phyloP scores from a whole-genome alignment of 2,329 filamentous ascomycete genomes.

The Colletotrichum navitas region DNA sequence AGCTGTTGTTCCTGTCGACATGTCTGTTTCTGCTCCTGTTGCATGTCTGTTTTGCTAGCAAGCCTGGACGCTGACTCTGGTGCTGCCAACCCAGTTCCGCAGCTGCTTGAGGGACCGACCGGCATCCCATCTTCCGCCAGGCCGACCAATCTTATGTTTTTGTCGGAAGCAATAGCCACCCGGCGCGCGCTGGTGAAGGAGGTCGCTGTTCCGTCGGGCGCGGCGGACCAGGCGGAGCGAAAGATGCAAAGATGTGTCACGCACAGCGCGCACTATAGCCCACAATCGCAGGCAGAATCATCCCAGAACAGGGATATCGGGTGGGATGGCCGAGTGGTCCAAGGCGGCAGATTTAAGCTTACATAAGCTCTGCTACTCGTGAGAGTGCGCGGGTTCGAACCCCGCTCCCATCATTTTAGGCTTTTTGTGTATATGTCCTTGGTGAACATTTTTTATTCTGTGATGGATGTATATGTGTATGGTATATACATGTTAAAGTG shows the following conservation, averaged over 20 bases:
- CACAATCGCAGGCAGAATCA: neutral
- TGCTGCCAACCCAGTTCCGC: neutral
- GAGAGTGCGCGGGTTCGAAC: conserved; percentile 41
- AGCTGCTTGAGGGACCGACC: neutral
- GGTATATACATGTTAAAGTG: no score
- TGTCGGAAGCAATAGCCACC: neutral
- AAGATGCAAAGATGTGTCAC: neutral
- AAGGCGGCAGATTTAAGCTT: conserved; percentile 42
- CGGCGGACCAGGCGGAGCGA: no score
- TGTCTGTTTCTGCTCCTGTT: neutral
- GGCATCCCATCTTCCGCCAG: neutral
- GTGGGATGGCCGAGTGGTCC: conserved; percentile 42
- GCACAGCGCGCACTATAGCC: neutral
- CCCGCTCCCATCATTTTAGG: conserved; percentile 30
- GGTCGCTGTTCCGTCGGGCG: neutral
- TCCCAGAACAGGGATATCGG: neutral
- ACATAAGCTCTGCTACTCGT: conserved; percentile 41
- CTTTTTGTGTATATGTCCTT: no score
- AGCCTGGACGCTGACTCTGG: neutral
- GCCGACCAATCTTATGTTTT: neutral
- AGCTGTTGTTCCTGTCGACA: conserved; percentile 3
- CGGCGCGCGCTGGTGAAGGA: neutral
- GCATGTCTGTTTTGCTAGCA: neutral
- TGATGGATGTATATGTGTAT: no score
- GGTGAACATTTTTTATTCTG: no score